Base-by-base conservation (phyloP, 2,329 filamentous ascomycete species). In the Gaeumannomyces tritici region DNA sequence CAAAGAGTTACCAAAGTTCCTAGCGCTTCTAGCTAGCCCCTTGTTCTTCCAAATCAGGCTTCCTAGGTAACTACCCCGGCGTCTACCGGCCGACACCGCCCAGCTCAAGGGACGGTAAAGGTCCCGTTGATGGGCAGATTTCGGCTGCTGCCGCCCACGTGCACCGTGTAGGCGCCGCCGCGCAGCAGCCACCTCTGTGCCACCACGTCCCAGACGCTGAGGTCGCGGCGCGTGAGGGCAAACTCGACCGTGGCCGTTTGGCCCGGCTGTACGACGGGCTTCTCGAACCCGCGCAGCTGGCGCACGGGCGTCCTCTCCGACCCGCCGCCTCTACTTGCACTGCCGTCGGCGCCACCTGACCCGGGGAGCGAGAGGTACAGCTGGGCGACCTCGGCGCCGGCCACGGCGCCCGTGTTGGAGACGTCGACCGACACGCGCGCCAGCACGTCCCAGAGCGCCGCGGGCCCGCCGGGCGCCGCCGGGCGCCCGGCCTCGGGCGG, bases 271-370 rank as follows among this genome's bases (percentile, higher is more conserved):
- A 89, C 65, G 21, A 74, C 75, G 0, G 80, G 75, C 75, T 89
- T 89, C 61, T 83, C 83, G 64, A 89, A 89, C 8, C 87, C 86
- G 9, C 87, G 77, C n/a, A 90, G 76, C 70, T 89, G 85, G 55
- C 79, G 75, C 0, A 78, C 72, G 0, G 87, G 87, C 28, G 47
- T 57, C 4, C 9, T 56, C 28, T 56, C 27, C 57, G 33, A 12
- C 2, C 29, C 31, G 31, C 31, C 8, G 8, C n/a, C n/a, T n/a
- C n/a, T n/a, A n/a, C n/a, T n/a, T n/a, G n/a, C n/a, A n/a, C 29
- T 29, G 42, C 47, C 47, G 54, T 33, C 28, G n/a, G 24, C 62
- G 21, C 15, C 57, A 13, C 61, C 61, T 2, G 29, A 64, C 0
- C 64, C 69, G 1, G 79, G 77, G 24, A 80, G 76, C 1, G 73